Percentiles rank a stretch among this genome's conserved stretches.
These are phyloP conservation scores for Vachellia pachyceras DNA, from an alignment of 306 rosid species.

Conservation along the genomic window DNA sequence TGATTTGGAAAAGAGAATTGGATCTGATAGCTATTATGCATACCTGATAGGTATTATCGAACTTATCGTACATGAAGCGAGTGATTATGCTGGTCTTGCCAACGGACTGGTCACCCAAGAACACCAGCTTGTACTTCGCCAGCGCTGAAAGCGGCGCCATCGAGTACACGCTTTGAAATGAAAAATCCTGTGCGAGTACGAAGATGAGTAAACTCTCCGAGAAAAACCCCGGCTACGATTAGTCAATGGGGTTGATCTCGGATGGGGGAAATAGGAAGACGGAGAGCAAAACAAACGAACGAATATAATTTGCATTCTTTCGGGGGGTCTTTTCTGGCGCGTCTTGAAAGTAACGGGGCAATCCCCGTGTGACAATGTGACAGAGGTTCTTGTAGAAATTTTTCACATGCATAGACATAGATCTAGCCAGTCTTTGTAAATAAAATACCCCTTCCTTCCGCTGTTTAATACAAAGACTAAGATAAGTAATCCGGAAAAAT, in stretches of 20 bases:
- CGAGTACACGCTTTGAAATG: not conserved
- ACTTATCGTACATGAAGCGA: conserved; percentile 64
- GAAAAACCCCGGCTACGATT: conserved; percentile 21
- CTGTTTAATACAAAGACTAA: too few species aligned
- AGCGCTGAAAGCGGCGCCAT: conserved; percentile 66
- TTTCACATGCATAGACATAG: too few species aligned
- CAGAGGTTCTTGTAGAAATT: too few species aligned
- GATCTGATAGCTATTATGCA: conserved; percentile 37
- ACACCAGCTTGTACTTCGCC: conserved; percentile 62
- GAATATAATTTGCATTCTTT: not conserved
- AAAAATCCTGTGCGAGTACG: not conserved
- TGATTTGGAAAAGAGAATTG: conserved; percentile 17
- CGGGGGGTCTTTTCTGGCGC: too few species aligned
- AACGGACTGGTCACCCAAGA: conserved; percentile 63
- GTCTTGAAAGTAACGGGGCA: not conserved
- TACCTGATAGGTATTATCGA: conserved; percentile 61
- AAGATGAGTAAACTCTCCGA: conserved; percentile 29
- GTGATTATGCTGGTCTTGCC: conserved; percentile 66
- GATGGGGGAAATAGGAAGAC: not conserved
- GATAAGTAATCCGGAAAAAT: too few species aligned
- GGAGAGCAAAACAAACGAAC: not conserved
- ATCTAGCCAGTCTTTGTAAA: too few species aligned
- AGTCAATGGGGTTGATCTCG: conserved; percentile 26
- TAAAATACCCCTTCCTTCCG: too few species aligned
- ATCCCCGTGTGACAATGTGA: not conserved